Evolutionary conservation across 2,329 filamentous ascomycete genomes (phyloP), one percentile per base, ranked within the genome.

Genomic region (Alternaria arborescens): DNA sequence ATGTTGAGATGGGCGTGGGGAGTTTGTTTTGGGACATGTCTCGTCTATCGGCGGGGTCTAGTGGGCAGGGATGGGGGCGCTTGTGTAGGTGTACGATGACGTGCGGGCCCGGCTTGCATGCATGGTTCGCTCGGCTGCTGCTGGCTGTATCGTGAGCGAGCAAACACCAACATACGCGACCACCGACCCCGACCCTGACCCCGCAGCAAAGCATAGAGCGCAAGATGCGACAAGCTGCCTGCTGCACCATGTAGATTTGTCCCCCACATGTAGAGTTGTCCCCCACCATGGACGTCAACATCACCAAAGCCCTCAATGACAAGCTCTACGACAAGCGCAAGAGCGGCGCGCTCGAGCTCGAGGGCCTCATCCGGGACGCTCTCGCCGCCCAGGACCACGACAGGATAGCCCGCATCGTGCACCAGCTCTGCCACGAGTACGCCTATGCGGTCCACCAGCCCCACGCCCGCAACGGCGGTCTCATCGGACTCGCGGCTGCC

Each of bases 261-360:
- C 53, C 52, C 60, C 59, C 69, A 74, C 69, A 72, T 76, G 74
- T 75, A 75, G 70, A 68, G 51, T 51, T 57, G 34, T 40, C 53
- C 52, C 60, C 59, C 69, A 74, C 46, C 62, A 97, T 98, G 94
- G 94, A 98, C 83, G 85, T 87, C 75, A 90, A 89, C 77, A 92
- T 97, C 77, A 93, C 96, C 81, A 92, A 94, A 71, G 87, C 94
- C 69, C 85, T 99, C 77, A 97, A 96, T 78, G 95, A 99, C 82
- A 99, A 97, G 87, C 90, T 98, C 77, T 99, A 99, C 80, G 95
- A 99, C 78, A 97, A 96, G 84, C 89, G 96, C 77, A 99, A 99
- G 81, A 90, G 93, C 75, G 95, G 95, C 67, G 95, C 96, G 71
- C 87, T 99, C 59, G 95, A 99, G 70, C 89, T 99, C 69, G 95